Base-by-base conservation (phyloP, 2,329 filamentous ascomycete genomes). In the Sporothrix brunneoviolacea region DNA sequence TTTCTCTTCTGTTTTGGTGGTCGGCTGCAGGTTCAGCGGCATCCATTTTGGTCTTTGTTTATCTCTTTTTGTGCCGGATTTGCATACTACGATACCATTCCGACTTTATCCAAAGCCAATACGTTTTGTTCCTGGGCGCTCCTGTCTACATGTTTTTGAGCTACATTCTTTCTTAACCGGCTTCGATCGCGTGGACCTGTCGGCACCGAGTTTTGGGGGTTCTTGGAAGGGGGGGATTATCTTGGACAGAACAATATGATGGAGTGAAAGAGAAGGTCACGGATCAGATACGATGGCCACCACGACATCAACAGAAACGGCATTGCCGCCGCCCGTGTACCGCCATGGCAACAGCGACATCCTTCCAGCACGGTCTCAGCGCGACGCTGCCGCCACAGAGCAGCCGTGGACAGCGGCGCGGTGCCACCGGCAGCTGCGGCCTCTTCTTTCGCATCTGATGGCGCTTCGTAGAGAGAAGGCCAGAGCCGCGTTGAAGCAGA, bases 351-450 rank as follows among this genome's bases (percentile, higher is more conserved):
- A 42, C 36, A 48, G 50, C 32, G 50, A 49, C 16, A 43, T 50
- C 8, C 38, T 51, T 2, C 54, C 51, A 3, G 16, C 54, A 4
- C 30, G 30, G 15, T 16, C 44, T 1, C 42, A 39, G 22, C 54
- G 50, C 5, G 50, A 54, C 5, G 48, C 39, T 4, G 38, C 48
- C 5, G 28, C 42, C 0, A 32, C 50, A 4, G 52, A 53, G 18
- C 54, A 67, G 39, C 63, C 63, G 12, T 77, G 74, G 74, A 76
- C 71, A 4, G 70, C 73, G 5, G 66, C 70, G 44, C 63, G 72
- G 50, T 77, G 73, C 39, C 68, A 71, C 42, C 66, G 72, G 3
- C 59, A 75, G 6, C 64, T 77, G 16, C 70, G 73, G 3, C 73
- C 74, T 30, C 59, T 77, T 0, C 65, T 74, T 27, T 65, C 69